Conservation (phyloP, 2,329 filamentous ascomycete genomes). For the Xylogone sp. region DNA sequence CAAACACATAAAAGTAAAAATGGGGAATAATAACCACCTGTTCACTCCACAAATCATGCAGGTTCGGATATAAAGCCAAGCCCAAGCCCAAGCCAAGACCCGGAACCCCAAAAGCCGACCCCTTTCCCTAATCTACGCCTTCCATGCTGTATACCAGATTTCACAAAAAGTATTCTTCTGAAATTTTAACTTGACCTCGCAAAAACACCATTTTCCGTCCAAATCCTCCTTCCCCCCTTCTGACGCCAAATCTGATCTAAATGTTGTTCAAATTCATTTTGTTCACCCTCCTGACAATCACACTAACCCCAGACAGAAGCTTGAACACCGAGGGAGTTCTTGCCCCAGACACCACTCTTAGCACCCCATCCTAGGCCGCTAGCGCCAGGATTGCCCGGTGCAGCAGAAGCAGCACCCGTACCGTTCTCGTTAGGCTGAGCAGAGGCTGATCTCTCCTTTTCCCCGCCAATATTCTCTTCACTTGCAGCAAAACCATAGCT, state of each 20-base stretch:
- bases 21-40: neutral
- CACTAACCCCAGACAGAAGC: conserved; percentile 88
- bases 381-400: neutral
- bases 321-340: conserved; percentile 79
- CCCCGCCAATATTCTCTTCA: conserved; percentile 40
- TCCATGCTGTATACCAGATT: neutral
- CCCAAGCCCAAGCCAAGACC: neutral
- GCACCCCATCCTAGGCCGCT: conserved; percentile 68
- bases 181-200: neutral
- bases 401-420: neutral
- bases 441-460: conserved; percentile 38
- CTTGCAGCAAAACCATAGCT: conserved; percentile 67
- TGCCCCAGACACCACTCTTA: conserved; percentile 75
- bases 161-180: neutral
- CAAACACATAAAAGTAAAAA: neutral
- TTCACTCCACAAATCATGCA: neutral
- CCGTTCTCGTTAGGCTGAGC: conserved; percentile 53
- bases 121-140: neutral
- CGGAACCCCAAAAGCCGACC: neutral
- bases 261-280: neutral
- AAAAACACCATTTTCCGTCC: neutral
- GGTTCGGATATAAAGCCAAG: neutral
- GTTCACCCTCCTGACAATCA: neutral
- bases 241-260: neutral
- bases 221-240: neutral